Evolutionary conservation across 2,329 filamentous ascomycete species (phyloP), one percentile per base, ranked within the genome.

Genomic region (Colletotrichum nymphaeae): DNA sequence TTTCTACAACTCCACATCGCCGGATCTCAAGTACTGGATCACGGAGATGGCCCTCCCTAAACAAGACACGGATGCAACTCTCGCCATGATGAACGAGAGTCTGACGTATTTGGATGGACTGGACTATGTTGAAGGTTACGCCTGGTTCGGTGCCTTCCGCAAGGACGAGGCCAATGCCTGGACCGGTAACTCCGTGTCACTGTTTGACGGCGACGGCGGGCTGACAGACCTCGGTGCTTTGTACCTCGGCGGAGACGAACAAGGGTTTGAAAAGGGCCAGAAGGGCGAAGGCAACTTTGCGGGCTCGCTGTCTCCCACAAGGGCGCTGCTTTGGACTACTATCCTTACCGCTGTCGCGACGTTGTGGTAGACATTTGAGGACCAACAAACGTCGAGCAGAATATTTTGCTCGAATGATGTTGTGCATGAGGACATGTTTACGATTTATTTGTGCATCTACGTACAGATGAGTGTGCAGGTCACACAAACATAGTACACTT

Each of bases 71-170:
- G 80, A 82, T 2, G 78, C 77, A 1, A 85, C 82, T 1, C 65
- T 82, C 2, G 72, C 78, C 2, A 85, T 85, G 84, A 81, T 85
- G 81, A 84, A 83, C 46, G 76, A 84, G 72, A 83, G 80, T 46
- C 72, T 85, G 14, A 32, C 72, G 0, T 82, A 82, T 60, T 76
- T 85, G 5, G 84, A 85, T 6, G 71, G 67, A 0, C 75, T 78
- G 0, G 78, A 81, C 12, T 79, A 80, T 24, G 80, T 85, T 1
- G 75, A 81, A 22, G 81, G 78, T 0, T 85, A 85, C 62, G 83
- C 84, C 0, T 85, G 84, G 84, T 85, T 84, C 67, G 84, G 84
- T 0, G 81, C 79, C 0, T 85, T 85, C 55, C 79, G 84, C 1
- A 76, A 78, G 0, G 78, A 82, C 28, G 79, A 84, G 55, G 81